These are phyloP conservation scores for Fusarium succisae DNA, from an alignment of 2,329 filamentous ascomycete genomes.

Conservation along the genomic window DNA sequence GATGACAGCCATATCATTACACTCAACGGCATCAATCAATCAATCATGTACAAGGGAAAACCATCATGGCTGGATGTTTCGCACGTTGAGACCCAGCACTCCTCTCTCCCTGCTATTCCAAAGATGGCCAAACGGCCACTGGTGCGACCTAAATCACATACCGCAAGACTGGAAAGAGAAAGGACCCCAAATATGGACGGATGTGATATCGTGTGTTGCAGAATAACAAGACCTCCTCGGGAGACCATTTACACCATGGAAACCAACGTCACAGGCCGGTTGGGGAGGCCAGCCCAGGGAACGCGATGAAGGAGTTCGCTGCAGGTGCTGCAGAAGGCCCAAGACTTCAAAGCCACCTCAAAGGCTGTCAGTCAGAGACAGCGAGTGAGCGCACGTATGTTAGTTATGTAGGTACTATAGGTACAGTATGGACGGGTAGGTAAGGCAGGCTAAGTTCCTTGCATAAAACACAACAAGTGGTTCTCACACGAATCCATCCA, in stretches of 20 bases:
- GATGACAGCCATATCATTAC: slow-evolving; percentile 14
- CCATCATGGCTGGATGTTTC: background rate
- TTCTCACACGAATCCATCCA: background rate
- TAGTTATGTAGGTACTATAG: background rate
- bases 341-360: background rate
- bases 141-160: slow-evolving; percentile 25
- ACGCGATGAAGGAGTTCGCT: background rate
- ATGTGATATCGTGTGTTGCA: slow-evolving; percentile 20
- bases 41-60: background rate
- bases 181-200: slow-evolving; percentile 10
- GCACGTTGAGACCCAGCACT: background rate
- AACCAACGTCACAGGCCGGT: slow-evolving; percentile 30
- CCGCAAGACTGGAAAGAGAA: slow-evolving; percentile 34
- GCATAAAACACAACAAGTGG: slow-evolving; percentile 18
- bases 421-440: slow-evolving; percentile 24
- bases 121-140: slow-evolving; percentile 13
- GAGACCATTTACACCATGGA: slow-evolving; percentile 7
- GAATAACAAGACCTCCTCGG: slow-evolving; percentile 5
- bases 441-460: slow-evolving; percentile 30
- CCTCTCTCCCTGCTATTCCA: background rate
- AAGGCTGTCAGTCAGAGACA: background rate
- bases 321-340: background rate
- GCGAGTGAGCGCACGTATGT: background rate
- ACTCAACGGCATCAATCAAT: background rate
- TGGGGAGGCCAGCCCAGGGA: slow-evolving; percentile 15